A percentile compares a stretch with the other conserved stretches of the same genome.
phyloP scores from a whole-genome alignment of 164 flowering plant species.

The Dillenia suffruticosa region DNA sequence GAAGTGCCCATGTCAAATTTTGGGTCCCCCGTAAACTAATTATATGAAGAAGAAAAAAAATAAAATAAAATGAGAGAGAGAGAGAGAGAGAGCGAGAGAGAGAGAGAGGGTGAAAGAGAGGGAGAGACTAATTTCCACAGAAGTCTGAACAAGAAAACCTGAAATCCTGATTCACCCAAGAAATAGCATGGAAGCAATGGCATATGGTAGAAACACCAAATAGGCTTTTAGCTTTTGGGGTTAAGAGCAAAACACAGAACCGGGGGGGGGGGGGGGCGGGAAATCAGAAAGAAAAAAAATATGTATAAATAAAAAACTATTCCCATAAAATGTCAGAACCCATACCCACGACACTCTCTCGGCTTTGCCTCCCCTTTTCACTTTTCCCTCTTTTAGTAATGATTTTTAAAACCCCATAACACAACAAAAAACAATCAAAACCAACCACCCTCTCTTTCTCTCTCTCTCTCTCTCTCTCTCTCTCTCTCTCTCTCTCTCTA shows the following conservation, averaged over 20 bases:
- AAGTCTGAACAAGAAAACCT: not conserved
- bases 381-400: constrained; percentile 19
- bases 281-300: not conserved
- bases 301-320: constrained; percentile 9
- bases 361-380: constrained; percentile 4
- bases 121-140: constrained; percentile 1
- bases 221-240: too few species aligned
- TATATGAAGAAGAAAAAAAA: not conserved
- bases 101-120: not conserved
- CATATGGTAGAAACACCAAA: too few species aligned
- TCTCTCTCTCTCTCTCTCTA: constrained; percentile 11
- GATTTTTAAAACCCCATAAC: constrained; percentile 15
- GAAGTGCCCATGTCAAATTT: too few species aligned
- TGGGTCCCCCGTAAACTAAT: too few species aligned
- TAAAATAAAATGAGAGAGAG: not conserved
- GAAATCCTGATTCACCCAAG: too few species aligned
- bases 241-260: too few species aligned
- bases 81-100: constrained; percentile 2
- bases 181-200: too few species aligned
- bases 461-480: constrained; percentile 15
- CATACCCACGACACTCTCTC: constrained; percentile 12
- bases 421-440: too few species aligned
- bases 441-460: constrained; percentile 11
- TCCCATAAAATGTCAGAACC: constrained; percentile 14
- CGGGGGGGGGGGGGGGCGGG: too few species aligned